Percentiles rank a stretch among this genome's conserved stretches.
These are phyloP conservation scores for Gracilaria gracilis DNA, from an alignment of 23 red algal species.

Conservation along the genomic window DNA sequence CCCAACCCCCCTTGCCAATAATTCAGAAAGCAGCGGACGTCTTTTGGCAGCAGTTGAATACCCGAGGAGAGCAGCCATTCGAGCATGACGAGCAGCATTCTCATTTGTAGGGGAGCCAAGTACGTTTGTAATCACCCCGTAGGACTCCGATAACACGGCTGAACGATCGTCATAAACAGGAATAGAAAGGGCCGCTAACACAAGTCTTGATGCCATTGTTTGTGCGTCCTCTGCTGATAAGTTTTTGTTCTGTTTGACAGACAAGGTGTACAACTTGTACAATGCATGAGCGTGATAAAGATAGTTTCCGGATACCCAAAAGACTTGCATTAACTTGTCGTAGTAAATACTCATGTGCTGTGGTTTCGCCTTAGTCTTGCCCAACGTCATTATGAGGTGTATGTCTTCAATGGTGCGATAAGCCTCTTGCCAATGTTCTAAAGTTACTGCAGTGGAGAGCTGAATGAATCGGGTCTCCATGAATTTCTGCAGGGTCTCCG, in stretches of 20 bases:
- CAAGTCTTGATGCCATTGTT: conserved; percentile 82
- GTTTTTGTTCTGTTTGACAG: conserved; percentile 83
- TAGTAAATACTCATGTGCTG: conserved; percentile 93
- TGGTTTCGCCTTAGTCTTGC: conserved; percentile 70
- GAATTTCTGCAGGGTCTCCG: conserved; percentile 91
- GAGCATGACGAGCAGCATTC: conserved; percentile 86
- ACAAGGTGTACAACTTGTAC: conserved; percentile 87
- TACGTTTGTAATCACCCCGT: conserved; percentile 74
- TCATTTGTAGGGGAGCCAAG: conserved; percentile 74
- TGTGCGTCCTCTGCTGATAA: conserved; percentile 75
- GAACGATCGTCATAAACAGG: conserved; percentile 83
- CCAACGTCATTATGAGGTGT: conserved; percentile 85
- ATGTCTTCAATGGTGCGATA: conserved; percentile 98
- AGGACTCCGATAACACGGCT: conserved; percentile 75
- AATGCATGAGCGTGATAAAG: conserved; percentile 92
- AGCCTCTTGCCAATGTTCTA: conserved; percentile 97
- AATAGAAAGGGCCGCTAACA: conserved; percentile 90
- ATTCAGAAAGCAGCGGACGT: conserved; percentile 65
- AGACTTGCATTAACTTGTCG: conserved; percentile 92
- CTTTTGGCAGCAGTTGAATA: conserved; percentile 69
- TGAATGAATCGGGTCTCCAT: conserved; percentile 94
- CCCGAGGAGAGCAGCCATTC: conserved; percentile 84
- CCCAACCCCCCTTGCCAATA: conserved; percentile 60
- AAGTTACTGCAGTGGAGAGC: conserved; percentile 73
- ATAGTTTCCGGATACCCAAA: conserved; percentile 91